Evolutionary conservation across 164 flowering plant genomes (phyloP).

Genomic region (Stephania cephalantha): DNA sequence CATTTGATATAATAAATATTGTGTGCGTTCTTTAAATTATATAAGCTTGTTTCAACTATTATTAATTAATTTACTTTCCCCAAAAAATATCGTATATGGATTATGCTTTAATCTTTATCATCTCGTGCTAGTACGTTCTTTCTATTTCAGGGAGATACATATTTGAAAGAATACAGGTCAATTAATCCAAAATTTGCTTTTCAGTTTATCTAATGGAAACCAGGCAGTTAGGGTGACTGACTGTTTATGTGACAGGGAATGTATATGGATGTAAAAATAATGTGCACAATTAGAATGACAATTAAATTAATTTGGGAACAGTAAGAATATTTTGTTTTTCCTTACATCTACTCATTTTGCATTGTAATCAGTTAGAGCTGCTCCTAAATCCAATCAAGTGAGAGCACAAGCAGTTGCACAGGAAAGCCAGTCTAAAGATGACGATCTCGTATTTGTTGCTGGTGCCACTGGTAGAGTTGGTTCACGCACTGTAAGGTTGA

Average conservation of each 20-base stretch:
- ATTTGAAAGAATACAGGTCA: background rate
- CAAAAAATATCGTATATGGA: background rate
- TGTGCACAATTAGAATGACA: background rate
- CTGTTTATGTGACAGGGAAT: background rate
- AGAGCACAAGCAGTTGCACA: slow-evolving; percentile 24
- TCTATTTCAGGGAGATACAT: background rate
- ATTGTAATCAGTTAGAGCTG: slow-evolving; percentile 24
- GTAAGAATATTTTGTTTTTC: background rate
- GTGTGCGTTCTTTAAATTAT: too few species aligned
- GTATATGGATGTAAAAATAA: background rate
- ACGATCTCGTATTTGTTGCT: slow-evolving; percentile 82
- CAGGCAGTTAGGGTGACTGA: background rate
- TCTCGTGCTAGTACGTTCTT: background rate
- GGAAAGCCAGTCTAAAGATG: slow-evolving; percentile 39
- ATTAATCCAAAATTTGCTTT: background rate
- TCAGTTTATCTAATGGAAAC: background rate
- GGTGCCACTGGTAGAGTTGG: slow-evolving; percentile 98
- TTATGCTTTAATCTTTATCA: background rate
- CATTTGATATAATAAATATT: too few species aligned
- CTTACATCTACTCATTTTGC: slow-evolving; percentile 3
- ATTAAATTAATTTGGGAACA: background rate
- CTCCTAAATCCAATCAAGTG: slow-evolving; percentile 21
- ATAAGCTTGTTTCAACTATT: too few species aligned
- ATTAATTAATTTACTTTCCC: background rate
- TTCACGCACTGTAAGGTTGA: slow-evolving; percentile 95